A percentile compares a stretch with the other conserved stretches of the same genome.
These are phyloP conservation scores for Colletotrichum gigasporum DNA, from an alignment of 2,329 filamentous ascomycete genomes.

Conservation along the genomic window DNA sequence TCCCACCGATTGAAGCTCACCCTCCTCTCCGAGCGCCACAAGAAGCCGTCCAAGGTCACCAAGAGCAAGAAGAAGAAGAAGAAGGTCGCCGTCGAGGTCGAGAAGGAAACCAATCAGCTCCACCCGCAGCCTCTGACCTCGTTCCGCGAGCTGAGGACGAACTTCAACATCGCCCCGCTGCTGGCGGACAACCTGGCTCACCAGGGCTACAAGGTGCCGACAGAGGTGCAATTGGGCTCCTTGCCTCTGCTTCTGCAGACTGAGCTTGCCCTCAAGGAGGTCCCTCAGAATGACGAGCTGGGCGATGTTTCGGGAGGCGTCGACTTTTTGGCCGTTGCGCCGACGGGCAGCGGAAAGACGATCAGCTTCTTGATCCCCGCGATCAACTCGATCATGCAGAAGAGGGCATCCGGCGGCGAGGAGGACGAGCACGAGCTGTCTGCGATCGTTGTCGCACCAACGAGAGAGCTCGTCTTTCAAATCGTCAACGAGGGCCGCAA, in stretches of 20 bases:
- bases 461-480: conserved; percentile 80
- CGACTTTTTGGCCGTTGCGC: conserved; percentile 88
- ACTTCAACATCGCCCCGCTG: conserved; percentile 77
- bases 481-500: conserved; percentile 90
- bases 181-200: conserved; percentile 81
- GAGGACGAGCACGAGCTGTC: conserved; percentile 61
- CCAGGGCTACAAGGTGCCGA: conserved; percentile 90
- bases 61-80: conserved; percentile 65
- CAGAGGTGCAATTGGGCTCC: conserved; percentile 90
- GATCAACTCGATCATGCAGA: conserved; percentile 77
- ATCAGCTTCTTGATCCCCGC: conserved; percentile 90
- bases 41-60: conserved; percentile 55
- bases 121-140: conserved; percentile 82
- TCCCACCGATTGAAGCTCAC: conserved; percentile 88
- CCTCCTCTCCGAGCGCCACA: conserved; percentile 67
- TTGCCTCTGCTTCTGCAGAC: conserved; percentile 79
- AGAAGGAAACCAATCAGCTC: conserved; percentile 68
- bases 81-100: conserved; percentile 52
- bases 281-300: conserved; percentile 45
- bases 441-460: conserved; percentile 79
- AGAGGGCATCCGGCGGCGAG: conserved; percentile 55
- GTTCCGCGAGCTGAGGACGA: conserved; percentile 76
- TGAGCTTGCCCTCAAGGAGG: conserved; percentile 55
- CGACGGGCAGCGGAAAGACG: conserved; percentile 97
- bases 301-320: conserved; percentile 50